Evolutionary conservation across 306 rosid genomes (phyloP).

Genomic region (Morella rubra): DNA sequence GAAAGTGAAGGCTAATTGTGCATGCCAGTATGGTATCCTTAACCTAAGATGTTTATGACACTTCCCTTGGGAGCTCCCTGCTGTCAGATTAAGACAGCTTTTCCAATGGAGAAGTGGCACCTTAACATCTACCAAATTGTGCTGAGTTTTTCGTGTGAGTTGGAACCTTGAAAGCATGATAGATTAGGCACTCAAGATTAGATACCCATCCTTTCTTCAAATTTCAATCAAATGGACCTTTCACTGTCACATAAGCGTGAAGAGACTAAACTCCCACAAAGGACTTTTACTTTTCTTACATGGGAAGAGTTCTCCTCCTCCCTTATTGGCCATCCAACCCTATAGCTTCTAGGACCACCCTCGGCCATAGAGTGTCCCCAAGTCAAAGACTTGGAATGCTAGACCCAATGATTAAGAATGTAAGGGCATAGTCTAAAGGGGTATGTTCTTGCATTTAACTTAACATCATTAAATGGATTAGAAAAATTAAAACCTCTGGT

Average conservation of each 20-base stretch:
- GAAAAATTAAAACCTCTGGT: too few species aligned
- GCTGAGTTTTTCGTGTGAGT: constrained; percentile 34
- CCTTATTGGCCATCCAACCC: constrained; percentile 29
- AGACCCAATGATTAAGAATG: not conserved
- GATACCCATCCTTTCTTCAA: constrained; percentile 31
- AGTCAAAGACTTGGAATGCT: not conserved
- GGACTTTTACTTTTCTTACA: constrained; percentile 29
- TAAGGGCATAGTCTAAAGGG: not conserved
- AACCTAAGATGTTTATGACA: not conserved
- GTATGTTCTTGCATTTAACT: not conserved
- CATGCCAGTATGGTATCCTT: not conserved
- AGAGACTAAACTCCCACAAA: constrained; percentile 45
- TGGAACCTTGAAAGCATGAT: constrained; percentile 34
- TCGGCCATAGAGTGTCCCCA: not conserved
- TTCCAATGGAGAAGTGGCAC: constrained; percentile 18
- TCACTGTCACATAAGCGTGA: constrained; percentile 53
- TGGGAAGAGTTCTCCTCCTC: constrained; percentile 8
- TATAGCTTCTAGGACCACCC: not conserved
- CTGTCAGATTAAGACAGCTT: constrained; percentile 17
- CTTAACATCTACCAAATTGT: constrained; percentile 25
- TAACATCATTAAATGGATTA: too few species aligned
- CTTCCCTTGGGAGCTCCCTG: not conserved
- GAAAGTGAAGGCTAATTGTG: not conserved
- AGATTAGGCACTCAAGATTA: constrained; percentile 34
- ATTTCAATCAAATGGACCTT: constrained; percentile 39